phyloP scores from a whole-genome alignment of 106 monocot genomes.

The Dioscorea dumetorum region DNA sequence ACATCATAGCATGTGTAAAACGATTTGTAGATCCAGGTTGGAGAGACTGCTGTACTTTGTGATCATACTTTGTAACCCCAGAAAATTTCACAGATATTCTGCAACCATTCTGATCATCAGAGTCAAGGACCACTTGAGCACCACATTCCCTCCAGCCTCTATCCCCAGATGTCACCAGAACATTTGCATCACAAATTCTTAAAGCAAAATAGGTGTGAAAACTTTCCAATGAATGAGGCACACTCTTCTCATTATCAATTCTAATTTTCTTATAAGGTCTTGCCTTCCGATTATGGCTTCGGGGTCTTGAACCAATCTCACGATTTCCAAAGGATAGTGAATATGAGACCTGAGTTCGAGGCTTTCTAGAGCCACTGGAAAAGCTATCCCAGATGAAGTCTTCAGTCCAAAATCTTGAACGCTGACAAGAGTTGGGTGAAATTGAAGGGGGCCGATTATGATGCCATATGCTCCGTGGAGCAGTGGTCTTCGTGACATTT shows the following conservation, averaged over 20 bases:
- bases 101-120: conserved; percentile 60
- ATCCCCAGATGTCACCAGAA: conserved; percentile 55
- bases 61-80: conserved; percentile 41
- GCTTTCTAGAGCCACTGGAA: conserved; percentile 41
- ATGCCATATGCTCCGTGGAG: conserved; percentile 41
- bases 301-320: conserved; percentile 31
- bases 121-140: conserved; percentile 52
- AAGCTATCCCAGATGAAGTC: conserved; percentile 40
- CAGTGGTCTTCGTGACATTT: conserved; percentile 28
- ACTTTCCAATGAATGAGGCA: conserved; percentile 15
- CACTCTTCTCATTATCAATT: conserved; percentile 23
- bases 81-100: conserved; percentile 57
- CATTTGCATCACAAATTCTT: conserved; percentile 67
- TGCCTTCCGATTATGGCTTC: conserved; percentile 29
- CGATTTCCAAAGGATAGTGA: conserved; percentile 27
- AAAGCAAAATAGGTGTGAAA: conserved; percentile 21
- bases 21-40: conserved; percentile 88
- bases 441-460: conserved; percentile 27
- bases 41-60: conserved; percentile 62
- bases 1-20: conserved; percentile 96
- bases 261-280: conserved; percentile 35
- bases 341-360: conserved; percentile 68
- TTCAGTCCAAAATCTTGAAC: conserved; percentile 30
- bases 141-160: conserved; percentile 85
- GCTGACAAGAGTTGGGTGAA: conserved; percentile 28